Evolutionary conservation across 371 early-diverging fungal genomes (phyloP), one percentile per base, ranked within the genome.

Genomic region (Synchytrium microbalum): DNA sequence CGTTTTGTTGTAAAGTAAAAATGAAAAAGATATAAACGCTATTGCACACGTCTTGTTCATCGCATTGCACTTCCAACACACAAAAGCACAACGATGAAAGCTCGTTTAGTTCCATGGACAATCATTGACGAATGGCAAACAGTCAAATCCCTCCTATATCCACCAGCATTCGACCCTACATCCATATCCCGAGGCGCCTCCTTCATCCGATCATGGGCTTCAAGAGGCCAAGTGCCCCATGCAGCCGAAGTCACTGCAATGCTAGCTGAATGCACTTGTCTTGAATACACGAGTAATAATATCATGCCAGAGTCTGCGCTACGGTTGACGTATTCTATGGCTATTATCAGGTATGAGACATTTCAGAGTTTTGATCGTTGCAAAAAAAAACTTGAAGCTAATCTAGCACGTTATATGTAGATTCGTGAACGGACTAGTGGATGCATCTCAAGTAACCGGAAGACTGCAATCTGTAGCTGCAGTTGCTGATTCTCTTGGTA

Each of bases 371-470:
- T 25, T 8, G 55, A 65, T 32, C 13, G 1, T 10, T 1, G 60
- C 26, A 16, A 33, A n/a, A 66, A 58, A 31, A 8, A 26, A 46
- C 33, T 32, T 52, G 23, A 46, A 16, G 26, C 13, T 16, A 46
- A 33, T 33, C 19, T 33, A 51, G 3, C 14, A 3, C n/a, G 24
- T 32, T 25, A 8, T 32, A 30, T 5, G 25, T 54, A 76, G 85
- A 27, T 85, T 85, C 57, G 82, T 85, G 46, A 85, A 85, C 66
- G 79, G 79, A 33, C 67, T 85, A 19, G 76, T 82, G 10, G 85
- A 84, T 63, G 66, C 73, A 1, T 75, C 74, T 30, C 85, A 85
- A 60, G 71, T 69, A 60, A 79, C 83, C 28, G 62, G 68, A 29
- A 82, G 70, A 55, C 81, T 85, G 0, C 65, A 66, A 29, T 76